phyloP scores from a whole-genome alignment of 2,329 filamentous ascomycete genomes.

The Trichoderma asperellum region DNA sequence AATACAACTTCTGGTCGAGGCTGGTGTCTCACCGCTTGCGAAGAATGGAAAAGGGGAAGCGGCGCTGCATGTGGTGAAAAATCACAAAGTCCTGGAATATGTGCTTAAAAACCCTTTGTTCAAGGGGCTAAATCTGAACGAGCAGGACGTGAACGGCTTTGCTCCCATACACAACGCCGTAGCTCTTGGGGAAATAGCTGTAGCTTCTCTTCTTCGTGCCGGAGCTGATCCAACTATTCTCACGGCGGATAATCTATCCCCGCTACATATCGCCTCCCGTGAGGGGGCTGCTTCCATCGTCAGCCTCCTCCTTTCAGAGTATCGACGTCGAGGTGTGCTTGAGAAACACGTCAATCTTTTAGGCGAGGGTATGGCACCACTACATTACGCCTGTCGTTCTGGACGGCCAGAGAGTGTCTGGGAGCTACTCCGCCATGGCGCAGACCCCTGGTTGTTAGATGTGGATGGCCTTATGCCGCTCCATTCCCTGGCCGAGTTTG shows the following conservation, averaged over 20 bases:
- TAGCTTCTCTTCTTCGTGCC: neutral
- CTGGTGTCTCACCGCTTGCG: neutral
- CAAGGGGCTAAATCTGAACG: neutral
- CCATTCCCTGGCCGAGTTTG: neutral
- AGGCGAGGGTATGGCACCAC: neutral
- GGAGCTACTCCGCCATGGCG: slow-evolving; percentile 6
- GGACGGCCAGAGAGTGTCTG: slow-evolving; percentile 8
- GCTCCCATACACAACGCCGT: neutral
- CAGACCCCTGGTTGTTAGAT: neutral
- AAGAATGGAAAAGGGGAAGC: neutral
- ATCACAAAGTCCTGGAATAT: neutral
- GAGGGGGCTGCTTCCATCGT: neutral
- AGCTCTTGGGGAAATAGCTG: neutral
- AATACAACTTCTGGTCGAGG: neutral
- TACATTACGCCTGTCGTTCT: slow-evolving; percentile 3
- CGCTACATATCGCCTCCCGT: neutral
- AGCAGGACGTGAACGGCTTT: neutral
- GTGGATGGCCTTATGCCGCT: neutral
- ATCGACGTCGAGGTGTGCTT: neutral
- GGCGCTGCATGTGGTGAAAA: neutral
- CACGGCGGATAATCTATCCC: neutral
- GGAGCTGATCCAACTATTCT: neutral
- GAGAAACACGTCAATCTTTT: neutral
- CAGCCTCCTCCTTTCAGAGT: neutral
- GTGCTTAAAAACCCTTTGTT: neutral